Percentiles rank a stretch among this genome's conserved stretches.
Evolutionary conservation across 2,329 filamentous ascomycete species (phyloP).

Genomic region (Fusarium sp.): DNA sequence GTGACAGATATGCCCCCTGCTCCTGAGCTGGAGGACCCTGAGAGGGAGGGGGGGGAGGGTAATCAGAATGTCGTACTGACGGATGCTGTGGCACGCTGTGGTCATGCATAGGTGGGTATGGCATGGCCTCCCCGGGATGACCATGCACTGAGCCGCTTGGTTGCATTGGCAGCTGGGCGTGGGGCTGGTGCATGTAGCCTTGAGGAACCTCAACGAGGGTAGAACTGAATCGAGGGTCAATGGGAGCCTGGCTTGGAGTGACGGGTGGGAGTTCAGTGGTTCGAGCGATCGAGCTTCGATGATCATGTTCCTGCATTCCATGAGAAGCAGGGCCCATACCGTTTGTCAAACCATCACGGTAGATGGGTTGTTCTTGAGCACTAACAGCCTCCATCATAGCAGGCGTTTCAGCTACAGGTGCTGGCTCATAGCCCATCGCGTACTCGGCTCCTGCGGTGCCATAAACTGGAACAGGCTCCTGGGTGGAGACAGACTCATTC

Average conservation of each 20-base stretch:
- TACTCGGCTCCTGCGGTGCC: slow-evolving; percentile 5
- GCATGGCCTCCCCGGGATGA: slow-evolving; percentile 38
- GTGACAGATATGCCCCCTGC: slow-evolving; percentile 47
- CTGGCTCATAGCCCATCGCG: slow-evolving; percentile 20
- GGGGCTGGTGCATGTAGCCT: slow-evolving; percentile 44
- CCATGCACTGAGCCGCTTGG: slow-evolving; percentile 40
- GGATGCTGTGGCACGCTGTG: slow-evolving; percentile 43
- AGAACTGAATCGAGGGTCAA: slow-evolving; percentile 42
- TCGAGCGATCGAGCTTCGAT: slow-evolving; percentile 40
- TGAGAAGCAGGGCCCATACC: slow-evolving; percentile 10
- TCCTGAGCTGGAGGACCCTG: slow-evolving; percentile 42
- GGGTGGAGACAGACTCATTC: slow-evolving; percentile 30
- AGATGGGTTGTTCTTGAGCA: slow-evolving; percentile 23
- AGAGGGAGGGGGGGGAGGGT: slow-evolving; percentile 42
- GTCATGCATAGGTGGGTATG: slow-evolving; percentile 47
- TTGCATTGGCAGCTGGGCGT: slow-evolving; percentile 43
- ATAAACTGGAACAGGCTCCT: slow-evolving; percentile 9
- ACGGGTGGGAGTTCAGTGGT: slow-evolving; percentile 41
- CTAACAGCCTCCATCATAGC: slow-evolving; percentile 15
- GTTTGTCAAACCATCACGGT: slow-evolving; percentile 21
- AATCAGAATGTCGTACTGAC: slow-evolving; percentile 46
- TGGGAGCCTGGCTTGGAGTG: slow-evolving; percentile 38
- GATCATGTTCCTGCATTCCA: slow-evolving; percentile 35
- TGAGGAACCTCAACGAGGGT: slow-evolving; percentile 43
- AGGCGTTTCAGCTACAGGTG: slow-evolving; percentile 16